These are phyloP conservation scores for Plectosphaerella cucumerina DNA, from an alignment of 2,329 filamentous ascomycete genomes.

Conservation along the genomic window DNA sequence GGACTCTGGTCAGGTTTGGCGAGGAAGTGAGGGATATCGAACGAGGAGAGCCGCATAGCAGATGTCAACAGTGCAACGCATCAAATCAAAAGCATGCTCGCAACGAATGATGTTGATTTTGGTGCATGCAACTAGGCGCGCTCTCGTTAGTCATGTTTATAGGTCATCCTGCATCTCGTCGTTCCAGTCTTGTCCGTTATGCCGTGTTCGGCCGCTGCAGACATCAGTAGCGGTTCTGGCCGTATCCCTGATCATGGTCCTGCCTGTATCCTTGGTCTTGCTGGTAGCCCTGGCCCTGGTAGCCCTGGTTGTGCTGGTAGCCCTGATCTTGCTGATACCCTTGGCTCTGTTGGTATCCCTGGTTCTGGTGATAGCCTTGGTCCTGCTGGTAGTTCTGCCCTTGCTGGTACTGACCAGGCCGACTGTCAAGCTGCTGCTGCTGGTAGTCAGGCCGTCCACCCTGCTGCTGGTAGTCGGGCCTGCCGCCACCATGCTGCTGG, in stretches of 20 bases:
- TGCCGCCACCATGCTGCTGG: neutral
- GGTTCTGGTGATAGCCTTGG: conserved; percentile 12
- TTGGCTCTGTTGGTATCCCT: conserved; percentile 9
- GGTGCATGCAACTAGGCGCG: too few relatives aligned
- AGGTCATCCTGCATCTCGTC: too few relatives aligned
- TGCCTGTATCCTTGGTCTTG: conserved; percentile 13
- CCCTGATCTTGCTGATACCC: conserved; percentile 5
- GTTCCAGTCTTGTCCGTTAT: too few relatives aligned
- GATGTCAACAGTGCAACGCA: too few relatives aligned
- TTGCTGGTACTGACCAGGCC: conserved; percentile 9
- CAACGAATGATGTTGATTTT: too few relatives aligned
- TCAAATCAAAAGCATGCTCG: too few relatives aligned
- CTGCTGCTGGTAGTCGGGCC: conserved; percentile 6
- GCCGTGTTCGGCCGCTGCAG: too few relatives aligned
- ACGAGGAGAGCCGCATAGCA: too few relatives aligned
- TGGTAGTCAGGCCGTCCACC: conserved; percentile 4
- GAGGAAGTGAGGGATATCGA: too few relatives aligned
- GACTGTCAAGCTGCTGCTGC: conserved; percentile 15
- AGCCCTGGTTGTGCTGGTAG: conserved; percentile 16
- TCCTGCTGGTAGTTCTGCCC: conserved; percentile 10
- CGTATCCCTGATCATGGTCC: conserved; percentile 17
- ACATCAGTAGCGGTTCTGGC: conserved; percentile 22
- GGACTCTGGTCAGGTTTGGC: too few relatives aligned
- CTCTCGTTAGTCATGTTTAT: too few relatives aligned
- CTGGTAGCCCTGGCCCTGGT: conserved; percentile 14